Percentiles rank a stretch among this genome's conserved stretches.
phyloP scores from a whole-genome alignment of 176 grass and related monocot species.

The Pontederia paniculata region DNA sequence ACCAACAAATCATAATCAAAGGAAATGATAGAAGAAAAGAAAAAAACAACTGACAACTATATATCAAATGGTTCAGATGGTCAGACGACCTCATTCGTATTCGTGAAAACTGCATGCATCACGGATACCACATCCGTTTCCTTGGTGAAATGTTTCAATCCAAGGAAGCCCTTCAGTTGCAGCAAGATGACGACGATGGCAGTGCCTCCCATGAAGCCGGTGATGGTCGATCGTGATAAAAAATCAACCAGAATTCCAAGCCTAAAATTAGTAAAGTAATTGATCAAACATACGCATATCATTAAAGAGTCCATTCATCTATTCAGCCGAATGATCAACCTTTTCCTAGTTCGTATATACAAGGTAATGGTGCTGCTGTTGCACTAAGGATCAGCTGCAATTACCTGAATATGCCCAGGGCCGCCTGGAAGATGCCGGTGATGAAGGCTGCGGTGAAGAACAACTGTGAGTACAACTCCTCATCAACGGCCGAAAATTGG shows the following conservation, averaged over 20 bases:
- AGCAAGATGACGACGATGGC: conserved; percentile 86
- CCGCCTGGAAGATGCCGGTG: conserved; percentile 71
- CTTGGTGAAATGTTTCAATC: conserved; percentile 73
- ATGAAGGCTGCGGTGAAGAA: conserved; percentile 94
- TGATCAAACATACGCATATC: neutral
- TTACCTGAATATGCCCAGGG: conserved; percentile 62
- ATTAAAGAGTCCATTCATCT: neutral
- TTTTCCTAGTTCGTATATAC: no score
- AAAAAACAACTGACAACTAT: no score
- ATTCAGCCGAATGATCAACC: no score
- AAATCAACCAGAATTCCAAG: conserved; percentile 91
- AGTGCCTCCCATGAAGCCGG: conserved; percentile 94
- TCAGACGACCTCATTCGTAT: neutral
- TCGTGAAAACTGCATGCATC: conserved; percentile 1
- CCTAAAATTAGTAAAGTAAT: conserved; percentile 28
- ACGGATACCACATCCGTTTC: conserved; percentile 86
- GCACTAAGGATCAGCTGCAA: no score
- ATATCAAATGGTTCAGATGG: no score
- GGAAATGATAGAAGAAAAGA: no score
- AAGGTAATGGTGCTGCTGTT: neutral
- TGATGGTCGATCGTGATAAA: conserved; percentile 78
- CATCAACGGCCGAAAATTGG: conserved; percentile 30
- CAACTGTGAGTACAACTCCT: conserved; percentile 51
- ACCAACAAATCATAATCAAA: no score
- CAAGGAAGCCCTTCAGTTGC: conserved; percentile 87